Percentiles rank a stretch among this genome's conserved stretches.
Conservation (phyloP, 768 basidiomycete genomes). For the Naganishia randhawae region DNA sequence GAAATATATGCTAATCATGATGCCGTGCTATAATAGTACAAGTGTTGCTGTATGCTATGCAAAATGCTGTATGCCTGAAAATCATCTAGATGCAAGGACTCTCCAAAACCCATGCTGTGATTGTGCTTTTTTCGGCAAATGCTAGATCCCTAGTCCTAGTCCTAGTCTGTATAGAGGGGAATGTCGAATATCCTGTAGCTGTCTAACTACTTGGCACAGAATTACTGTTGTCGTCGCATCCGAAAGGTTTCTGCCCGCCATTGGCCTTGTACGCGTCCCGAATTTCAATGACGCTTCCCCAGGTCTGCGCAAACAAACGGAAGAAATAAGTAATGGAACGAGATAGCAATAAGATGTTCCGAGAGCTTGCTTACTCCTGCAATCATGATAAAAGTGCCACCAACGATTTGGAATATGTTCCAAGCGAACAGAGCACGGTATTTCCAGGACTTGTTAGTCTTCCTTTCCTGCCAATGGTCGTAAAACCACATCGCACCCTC, state of each 20-base stretch:
- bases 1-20: background rate
- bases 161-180: no score
- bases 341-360: no score
- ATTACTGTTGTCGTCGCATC: slow-evolving; percentile 24
- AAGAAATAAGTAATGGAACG: no score
- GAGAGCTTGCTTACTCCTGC: slow-evolving; percentile 26
- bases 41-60: slow-evolving; percentile 8
- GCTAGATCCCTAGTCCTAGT: no score
- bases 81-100: slow-evolving; percentile 10
- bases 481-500: slow-evolving; percentile 30
- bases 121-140: background rate
- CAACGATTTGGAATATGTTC: slow-evolving; percentile 28
- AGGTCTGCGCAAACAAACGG: slow-evolving; percentile 2
- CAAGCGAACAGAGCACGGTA: slow-evolving; percentile 25
- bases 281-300: slow-evolving; percentile 24
- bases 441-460: slow-evolving; percentile 2
- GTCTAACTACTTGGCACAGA: slow-evolving; percentile 11
- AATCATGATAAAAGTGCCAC: slow-evolving; percentile 33
- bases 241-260: slow-evolving; percentile 14
- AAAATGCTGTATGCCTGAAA: background rate
- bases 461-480: slow-evolving; percentile 27
- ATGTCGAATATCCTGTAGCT: background rate
- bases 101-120: slow-evolving; percentile 2
- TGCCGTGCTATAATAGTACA: slow-evolving; percentile 17
- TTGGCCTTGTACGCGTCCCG: slow-evolving; percentile 11